phyloP scores from a whole-genome alignment of 768 basidiomycete genomes.

The Rhodosporidiobolus sp. region DNA sequence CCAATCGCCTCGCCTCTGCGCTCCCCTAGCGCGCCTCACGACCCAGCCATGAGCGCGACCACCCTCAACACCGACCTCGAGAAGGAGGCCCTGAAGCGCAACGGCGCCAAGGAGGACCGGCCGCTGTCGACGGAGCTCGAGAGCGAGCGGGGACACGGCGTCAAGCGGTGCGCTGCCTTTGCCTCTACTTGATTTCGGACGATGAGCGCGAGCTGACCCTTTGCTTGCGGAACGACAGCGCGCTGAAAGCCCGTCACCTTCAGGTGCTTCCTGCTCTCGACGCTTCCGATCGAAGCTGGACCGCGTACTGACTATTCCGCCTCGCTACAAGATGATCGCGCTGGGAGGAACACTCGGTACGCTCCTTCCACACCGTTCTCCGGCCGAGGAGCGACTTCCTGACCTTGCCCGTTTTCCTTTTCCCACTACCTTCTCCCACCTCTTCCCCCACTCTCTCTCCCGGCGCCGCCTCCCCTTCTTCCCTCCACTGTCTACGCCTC shows the following conservation, averaged over 20 bases:
- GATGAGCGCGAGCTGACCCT: too few species aligned
- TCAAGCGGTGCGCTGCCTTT: constrained; percentile 10
- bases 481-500: too few species aligned
- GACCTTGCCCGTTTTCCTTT: too few species aligned
- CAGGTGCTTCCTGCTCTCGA: background rate
- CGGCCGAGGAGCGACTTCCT: too few species aligned
- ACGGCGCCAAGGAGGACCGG: background rate
- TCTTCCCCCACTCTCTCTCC: too few species aligned
- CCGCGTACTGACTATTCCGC: background rate
- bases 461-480: too few species aligned
- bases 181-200: too few species aligned
- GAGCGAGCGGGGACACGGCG: background rate
- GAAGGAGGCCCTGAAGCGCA: constrained; percentile 6
- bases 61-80: background rate
- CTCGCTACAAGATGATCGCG: constrained; percentile 24
- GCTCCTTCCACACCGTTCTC: too few species aligned
- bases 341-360: constrained; percentile 15
- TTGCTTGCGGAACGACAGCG: background rate
- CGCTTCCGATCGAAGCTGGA: background rate
- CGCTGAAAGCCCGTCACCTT: constrained; percentile 34
- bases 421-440: too few species aligned
- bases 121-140: constrained; percentile 4
- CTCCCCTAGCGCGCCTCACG: too few species aligned
- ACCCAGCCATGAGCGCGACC: too few species aligned
- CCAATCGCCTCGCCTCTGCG: too few species aligned